Conservation (phyloP, 805 yeast species). For the Candida adriatica region DNA sequence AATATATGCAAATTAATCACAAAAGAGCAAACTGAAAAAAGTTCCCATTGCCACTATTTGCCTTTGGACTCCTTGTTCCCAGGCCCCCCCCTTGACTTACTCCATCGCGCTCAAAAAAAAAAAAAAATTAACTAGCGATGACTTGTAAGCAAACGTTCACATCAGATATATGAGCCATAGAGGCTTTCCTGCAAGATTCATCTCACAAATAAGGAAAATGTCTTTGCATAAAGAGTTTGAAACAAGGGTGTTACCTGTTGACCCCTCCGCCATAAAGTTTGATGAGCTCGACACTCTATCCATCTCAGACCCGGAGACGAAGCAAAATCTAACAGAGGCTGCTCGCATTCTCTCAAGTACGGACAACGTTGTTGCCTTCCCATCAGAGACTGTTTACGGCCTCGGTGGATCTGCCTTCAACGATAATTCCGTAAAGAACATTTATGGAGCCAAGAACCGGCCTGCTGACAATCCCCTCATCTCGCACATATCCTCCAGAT, state of each 20-base stretch:
- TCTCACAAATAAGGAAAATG: too few species aligned
- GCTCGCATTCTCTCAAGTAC: conserved; percentile 44
- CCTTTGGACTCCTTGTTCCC: too few species aligned
- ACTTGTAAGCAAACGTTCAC: too few species aligned
- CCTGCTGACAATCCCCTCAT: conserved; percentile 95
- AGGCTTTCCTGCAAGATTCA: too few species aligned
- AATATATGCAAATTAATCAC: too few species aligned
- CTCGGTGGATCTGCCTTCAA: conserved; percentile 81
- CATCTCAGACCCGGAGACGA: conserved; percentile 48
- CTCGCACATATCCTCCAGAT: conserved; percentile 75
- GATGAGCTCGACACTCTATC: conserved; percentile 26
- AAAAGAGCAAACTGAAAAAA: too few species aligned
- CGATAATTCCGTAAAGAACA: conserved; percentile 66
- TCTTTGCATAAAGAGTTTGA: too few species aligned
- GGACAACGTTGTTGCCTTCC: conserved; percentile 75
- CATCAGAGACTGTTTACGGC: conserved; percentile 97
- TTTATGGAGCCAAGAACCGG: conserved; percentile 83
- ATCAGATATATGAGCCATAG: too few species aligned
- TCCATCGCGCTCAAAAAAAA: too few species aligned
- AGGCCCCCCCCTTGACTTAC: too few species aligned
- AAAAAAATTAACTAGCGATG: too few species aligned
- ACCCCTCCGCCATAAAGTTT: conserved; percentile 16
- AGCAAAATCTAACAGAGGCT: conserved; percentile 47
- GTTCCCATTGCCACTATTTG: too few species aligned
- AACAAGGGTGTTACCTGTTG: conserved; percentile 11